Evolutionary conservation across 495 filamentous ascomycete species (phyloP).

Genomic region (Podospora sp.): DNA sequence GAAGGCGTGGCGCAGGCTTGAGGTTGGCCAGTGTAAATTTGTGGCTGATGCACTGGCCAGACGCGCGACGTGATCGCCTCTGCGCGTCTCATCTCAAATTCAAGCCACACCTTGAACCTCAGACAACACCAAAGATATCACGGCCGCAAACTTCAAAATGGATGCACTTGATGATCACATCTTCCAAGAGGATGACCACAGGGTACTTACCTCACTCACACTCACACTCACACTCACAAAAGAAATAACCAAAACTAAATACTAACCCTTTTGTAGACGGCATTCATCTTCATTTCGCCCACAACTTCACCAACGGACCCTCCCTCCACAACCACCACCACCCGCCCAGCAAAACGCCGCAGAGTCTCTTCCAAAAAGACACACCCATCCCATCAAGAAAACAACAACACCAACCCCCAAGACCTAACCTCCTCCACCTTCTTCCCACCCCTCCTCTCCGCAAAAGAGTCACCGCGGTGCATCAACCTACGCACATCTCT

Average conservation of each 20-base stretch:
- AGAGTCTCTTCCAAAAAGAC: slow-evolving; percentile 48
- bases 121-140: neutral
- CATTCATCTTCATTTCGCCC: slow-evolving; percentile 68
- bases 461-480: neutral
- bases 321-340: slow-evolving; percentile 29
- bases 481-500: neutral
- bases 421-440: neutral
- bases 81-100: neutral
- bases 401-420: neutral
- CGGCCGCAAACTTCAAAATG: slow-evolving; percentile 13
- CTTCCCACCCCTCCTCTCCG: neutral
- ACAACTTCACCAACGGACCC: slow-evolving; percentile 33
- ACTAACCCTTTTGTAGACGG: slow-evolving; percentile 49
- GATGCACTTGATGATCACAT: slow-evolving; percentile 19
- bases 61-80: neutral
- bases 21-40: neutral
- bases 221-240: neutral
- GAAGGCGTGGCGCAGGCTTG: neutral
- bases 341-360: slow-evolving; percentile 67
- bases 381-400: neutral
- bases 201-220: slow-evolving; percentile 23
- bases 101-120: neutral
- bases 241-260: too few species aligned
- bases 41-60: neutral
- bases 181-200: slow-evolving; percentile 40